Conservation (phyloP, 2,329 filamentous ascomycete genomes). For the Paradendryphiella salina region DNA sequence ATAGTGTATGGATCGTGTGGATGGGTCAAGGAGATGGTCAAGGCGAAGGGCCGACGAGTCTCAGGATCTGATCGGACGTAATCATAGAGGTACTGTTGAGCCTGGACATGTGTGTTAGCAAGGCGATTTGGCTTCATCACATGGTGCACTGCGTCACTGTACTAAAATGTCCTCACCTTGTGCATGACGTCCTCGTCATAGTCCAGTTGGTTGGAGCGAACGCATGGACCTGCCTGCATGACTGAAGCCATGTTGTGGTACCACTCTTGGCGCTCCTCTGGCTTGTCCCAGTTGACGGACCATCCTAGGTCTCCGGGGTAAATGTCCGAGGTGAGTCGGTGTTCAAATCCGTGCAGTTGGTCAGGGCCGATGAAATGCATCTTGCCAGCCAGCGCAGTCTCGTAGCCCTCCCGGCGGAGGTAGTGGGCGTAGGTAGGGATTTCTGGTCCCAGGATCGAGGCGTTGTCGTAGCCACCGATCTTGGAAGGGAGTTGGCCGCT, state of each 20-base stretch:
- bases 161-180: conserved; percentile 51
- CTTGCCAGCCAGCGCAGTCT: conserved; percentile 89
- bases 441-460: conserved; percentile 78
- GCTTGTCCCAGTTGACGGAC: conserved; percentile 94
- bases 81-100: conserved; percentile 87
- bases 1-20: conserved; percentile 96
- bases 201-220: conserved; percentile 91
- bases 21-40: conserved; percentile 92
- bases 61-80: conserved; percentile 78
- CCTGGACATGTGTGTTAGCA: conserved; percentile 44
- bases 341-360: conserved; percentile 92
- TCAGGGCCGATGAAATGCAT: conserved; percentile 95
- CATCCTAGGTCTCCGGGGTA: conserved; percentile 94
- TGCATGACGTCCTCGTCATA: conserved; percentile 97
- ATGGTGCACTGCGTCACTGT: not conserved
- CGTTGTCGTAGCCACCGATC: conserved; percentile 92
- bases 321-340: conserved; percentile 84
- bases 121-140: not conserved
- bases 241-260: conserved; percentile 94
- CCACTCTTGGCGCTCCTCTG: conserved; percentile 82
- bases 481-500: conserved; percentile 88
- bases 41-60: conserved; percentile 72
- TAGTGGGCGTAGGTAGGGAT: conserved; percentile 93
- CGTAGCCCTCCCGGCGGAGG: conserved; percentile 79
- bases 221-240: conserved; percentile 82